phyloP scores from a whole-genome alignment of 495 filamentous ascomycete species.

The Entonaema liquescens region DNA sequence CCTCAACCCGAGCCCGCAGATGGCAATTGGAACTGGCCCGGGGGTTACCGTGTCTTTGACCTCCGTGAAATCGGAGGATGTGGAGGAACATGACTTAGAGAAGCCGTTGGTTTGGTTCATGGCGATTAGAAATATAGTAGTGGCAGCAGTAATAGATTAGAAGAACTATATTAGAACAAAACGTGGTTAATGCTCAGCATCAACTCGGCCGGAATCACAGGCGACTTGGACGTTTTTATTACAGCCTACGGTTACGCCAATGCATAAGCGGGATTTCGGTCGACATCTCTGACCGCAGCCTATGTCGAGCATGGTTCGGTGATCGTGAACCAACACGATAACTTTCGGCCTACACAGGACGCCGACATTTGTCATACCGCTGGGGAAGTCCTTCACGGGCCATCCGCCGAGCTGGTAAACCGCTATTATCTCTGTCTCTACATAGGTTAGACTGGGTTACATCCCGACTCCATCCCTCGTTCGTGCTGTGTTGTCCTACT shows the following conservation, averaged over 20 bases:
- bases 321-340: slow-evolving; percentile 20
- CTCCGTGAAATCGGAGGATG: background rate
- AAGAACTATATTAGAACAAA: background rate
- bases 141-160: no score
- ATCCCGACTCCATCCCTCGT: background rate
- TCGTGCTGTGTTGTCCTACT: background rate
- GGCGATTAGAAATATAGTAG: background rate
- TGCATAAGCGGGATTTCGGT: background rate
- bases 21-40: slow-evolving; percentile 52
- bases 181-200: background rate
- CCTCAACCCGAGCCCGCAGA: slow-evolving; percentile 58
- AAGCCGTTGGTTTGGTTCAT: background rate
- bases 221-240: background rate
- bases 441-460: background rate
- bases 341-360: slow-evolving; percentile 20
- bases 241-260: background rate
- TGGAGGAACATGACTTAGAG: background rate
- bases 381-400: slow-evolving; percentile 12
- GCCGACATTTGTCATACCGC: slow-evolving; percentile 18
- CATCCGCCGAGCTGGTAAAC: slow-evolving; percentile 18
- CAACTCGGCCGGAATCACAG: background rate
- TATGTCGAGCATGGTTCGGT: background rate
- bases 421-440: background rate
- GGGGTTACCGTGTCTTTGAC: background rate
- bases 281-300: background rate